A percentile compares a stretch with the other conserved stretches of the same genome.
These are phyloP conservation scores for Pleurotus cornucopiae DNA, from an alignment of 768 basidiomycete species.

Conservation along the genomic window DNA sequence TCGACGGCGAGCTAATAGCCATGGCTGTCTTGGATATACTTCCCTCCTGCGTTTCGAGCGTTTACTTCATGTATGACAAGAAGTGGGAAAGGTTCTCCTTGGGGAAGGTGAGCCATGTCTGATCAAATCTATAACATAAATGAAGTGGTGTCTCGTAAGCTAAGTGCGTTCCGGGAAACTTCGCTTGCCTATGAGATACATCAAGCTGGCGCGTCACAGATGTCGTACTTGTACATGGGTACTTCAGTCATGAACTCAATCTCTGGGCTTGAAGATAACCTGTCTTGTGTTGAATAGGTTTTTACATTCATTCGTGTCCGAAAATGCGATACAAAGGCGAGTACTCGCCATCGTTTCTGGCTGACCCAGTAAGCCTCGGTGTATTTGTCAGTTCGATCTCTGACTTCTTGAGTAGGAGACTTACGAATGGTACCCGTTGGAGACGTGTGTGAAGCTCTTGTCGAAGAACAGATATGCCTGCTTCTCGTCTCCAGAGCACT, in stretches of 20 bases:
- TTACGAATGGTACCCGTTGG: slow-evolving; percentile 71
- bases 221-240: slow-evolving; percentile 89
- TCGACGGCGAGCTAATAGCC: slow-evolving; percentile 81
- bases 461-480: slow-evolving; percentile 65
- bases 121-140: neutral
- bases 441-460: slow-evolving; percentile 54
- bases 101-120: slow-evolving; percentile 45
- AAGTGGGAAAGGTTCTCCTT: slow-evolving; percentile 65
- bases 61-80: slow-evolving; percentile 87
- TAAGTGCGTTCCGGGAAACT: slow-evolving; percentile 82
- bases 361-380: slow-evolving; percentile 65
- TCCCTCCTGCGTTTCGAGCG: slow-evolving; percentile 75
- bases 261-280: neutral
- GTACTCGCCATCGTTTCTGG: slow-evolving; percentile 82
- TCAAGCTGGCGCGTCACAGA: slow-evolving; percentile 55
- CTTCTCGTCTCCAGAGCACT: slow-evolving; percentile 64
- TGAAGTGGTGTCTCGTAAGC: slow-evolving; percentile 31
- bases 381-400: neutral
- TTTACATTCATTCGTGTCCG: slow-evolving; percentile 85
- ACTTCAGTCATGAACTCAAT: slow-evolving; percentile 13
- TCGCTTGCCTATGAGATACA: slow-evolving; percentile 73
- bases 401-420: slow-evolving; percentile 49
- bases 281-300: slow-evolving; percentile 52
- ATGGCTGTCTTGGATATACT: slow-evolving; percentile 89
- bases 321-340: slow-evolving; percentile 99